phyloP scores from a whole-genome alignment of 208 protist genomes.

The Trypanosoma avium region DNA sequence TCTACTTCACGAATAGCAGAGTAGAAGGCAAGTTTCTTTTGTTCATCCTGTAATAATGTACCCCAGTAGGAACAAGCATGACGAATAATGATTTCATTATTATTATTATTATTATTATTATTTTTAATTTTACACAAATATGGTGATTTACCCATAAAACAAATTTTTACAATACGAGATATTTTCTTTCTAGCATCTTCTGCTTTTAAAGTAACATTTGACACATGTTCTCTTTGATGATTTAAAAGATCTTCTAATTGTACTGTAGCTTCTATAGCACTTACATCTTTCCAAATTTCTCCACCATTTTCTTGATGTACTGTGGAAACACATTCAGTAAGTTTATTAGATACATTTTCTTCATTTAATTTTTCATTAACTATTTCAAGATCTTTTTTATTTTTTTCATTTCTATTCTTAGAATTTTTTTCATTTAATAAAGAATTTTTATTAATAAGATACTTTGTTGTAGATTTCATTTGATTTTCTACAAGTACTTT shows the following conservation, averaged over 20 bases:
- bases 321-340: slow-evolving; percentile 8
- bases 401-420: not conserved
- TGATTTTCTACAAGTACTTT: slow-evolving; percentile 21
- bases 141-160: slow-evolving; percentile 2
- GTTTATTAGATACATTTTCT: not conserved
- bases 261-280: slow-evolving; percentile 18
- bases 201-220: not conserved
- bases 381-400: not conserved
- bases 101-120: not conserved
- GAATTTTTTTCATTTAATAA: not conserved
- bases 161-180: slow-evolving; percentile 20
- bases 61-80: slow-evolving; percentile 30
- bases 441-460: slow-evolving; percentile 4
- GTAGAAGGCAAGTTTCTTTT: slow-evolving; percentile 29
- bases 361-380: slow-evolving; percentile 14
- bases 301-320: not conserved
- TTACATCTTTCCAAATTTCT: slow-evolving; percentile 21
- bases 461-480: slow-evolving; percentile 1
- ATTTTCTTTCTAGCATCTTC: not conserved
- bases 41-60: slow-evolving; percentile 7
- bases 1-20: slow-evolving; percentile 27
- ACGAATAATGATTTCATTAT: slow-evolving; percentile 5
- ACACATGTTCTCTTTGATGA: slow-evolving; percentile 16
- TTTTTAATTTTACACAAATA: not conserved
- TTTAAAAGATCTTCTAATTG: slow-evolving; percentile 24